These are phyloP conservation scores for Marasmius fiardii DNA, from an alignment of 1,284 basidiomycete species.

Conservation along the genomic window DNA sequence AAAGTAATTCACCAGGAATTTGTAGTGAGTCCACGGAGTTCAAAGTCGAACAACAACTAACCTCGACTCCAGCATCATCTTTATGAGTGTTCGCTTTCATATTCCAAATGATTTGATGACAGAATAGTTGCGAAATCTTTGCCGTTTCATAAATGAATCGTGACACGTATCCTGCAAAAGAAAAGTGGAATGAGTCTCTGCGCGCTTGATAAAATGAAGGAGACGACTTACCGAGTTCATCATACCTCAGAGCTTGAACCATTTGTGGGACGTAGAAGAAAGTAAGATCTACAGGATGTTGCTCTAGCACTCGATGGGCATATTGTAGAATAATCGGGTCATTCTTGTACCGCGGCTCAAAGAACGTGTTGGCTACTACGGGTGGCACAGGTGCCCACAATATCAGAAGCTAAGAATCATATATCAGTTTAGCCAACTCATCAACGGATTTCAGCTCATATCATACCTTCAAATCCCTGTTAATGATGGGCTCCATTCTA, in stretches of 20 bases:
- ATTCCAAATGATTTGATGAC: constrained; percentile 99
- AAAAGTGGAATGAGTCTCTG: constrained; percentile 5
- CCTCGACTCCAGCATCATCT: constrained; percentile 84
- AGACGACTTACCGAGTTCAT: constrained; percentile 68
- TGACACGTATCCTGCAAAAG: constrained; percentile 79
- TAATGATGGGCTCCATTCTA: constrained; percentile 49
- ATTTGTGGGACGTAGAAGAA: constrained; percentile 99
- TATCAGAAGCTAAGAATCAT: constrained; percentile 64
- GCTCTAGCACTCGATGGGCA: constrained; percentile 92
- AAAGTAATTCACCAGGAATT: background rate
- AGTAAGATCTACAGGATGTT: constrained; percentile 91
- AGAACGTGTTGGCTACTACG: constrained; percentile 82
- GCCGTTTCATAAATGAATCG: constrained; percentile 97
- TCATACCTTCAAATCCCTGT: constrained; percentile 71
- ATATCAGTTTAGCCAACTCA: background rate
- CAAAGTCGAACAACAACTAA: constrained; percentile 33
- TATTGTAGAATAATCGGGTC: constrained; percentile 93
- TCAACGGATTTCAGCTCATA: background rate
- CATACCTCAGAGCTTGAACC: constrained; percentile 91
- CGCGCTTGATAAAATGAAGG: background rate
- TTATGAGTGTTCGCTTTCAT: constrained; percentile 99
- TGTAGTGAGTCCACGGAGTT: too few species aligned
- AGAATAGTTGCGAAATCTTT: constrained; percentile 97
- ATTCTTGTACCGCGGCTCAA: constrained; percentile 80
- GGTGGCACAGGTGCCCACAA: constrained; percentile 92